Evolutionary conservation across 331 rosid genomes (phyloP), one percentile per base, ranked within the genome.

Genomic region (Malus hybrid): DNA sequence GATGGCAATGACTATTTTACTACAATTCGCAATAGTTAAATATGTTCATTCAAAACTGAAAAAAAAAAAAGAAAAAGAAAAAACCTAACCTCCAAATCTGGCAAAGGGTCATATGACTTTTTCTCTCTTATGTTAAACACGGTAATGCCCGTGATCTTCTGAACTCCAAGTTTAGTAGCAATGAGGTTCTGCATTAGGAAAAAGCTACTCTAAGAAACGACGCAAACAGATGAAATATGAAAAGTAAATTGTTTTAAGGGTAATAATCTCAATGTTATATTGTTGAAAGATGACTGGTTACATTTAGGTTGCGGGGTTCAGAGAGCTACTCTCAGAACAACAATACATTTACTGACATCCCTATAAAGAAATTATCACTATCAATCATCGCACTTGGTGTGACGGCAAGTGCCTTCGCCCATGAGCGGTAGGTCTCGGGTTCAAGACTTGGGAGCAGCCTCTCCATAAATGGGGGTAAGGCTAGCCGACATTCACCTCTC

Each of bases 91-190:
- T 95, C 99, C 56, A 95, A 72, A 86, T 92, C 97, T 54, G 89
- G 88, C 85, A 89, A 85, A 69, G 97, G 97, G 28, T 90, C 91
- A 19, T 95, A 89, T 65, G 92, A 79, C 77, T 83, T 90, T 87
- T 86, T 89, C 85, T 85, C 96, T 72, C 70, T 84, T 6, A 86
- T 85, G 85, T 95, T 94, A 6, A 80, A 89, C 66, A 95, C 87
- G 5, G 90, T 88, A 83, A 95, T 77, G 78, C 97, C 97, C 1
- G 93, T 80, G 76, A 95, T 92, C 86, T 87, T 95, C 87, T 92
- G 99, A 72, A 92, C 90, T 83, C 99, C 99, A 32, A 91, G 96
- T 85, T 89, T 90, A 6, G 97, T 86, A 70, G 99, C 93, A 79
- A 95, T 85, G 74, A 92, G 96, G 82, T 90, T 90, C 99, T 95